Percentiles rank a stretch among this genome's conserved stretches.
Evolutionary conservation across 805 yeast genomes (phyloP).

Genomic region (Vanderwaltozyma polyspora): DNA sequence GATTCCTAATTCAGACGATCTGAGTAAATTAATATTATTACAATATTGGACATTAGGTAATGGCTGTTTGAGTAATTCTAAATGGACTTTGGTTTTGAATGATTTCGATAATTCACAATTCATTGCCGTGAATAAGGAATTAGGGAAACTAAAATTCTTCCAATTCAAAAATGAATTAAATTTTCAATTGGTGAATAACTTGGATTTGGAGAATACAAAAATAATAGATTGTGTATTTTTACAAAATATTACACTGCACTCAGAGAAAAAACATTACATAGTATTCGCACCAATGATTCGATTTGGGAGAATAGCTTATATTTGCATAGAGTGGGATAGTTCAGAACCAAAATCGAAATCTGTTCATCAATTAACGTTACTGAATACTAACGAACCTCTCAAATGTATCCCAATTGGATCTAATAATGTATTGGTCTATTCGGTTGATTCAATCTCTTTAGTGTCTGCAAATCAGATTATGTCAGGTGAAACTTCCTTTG

Average conservation of each 20-base stretch:
- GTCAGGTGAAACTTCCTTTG: conserved; percentile 20
- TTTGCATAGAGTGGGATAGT: conserved; percentile 21
- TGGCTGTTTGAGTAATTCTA: too few relatives aligned
- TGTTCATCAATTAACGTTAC: conserved; percentile 20
- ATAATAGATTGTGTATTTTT: conserved; percentile 13
- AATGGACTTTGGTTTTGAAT: conserved; percentile 13
- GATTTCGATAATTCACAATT: conserved; percentile 7
- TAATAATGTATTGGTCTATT: conserved; percentile 10
- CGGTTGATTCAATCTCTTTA: conserved; percentile 6
- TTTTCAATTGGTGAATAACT: conserved; percentile 15
- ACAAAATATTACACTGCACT: conserved; percentile 2
- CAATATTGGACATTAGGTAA: conserved; percentile 16
- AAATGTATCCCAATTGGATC: conserved; percentile 13
- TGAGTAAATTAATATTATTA: conserved; percentile 4
- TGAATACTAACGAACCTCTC: conserved; percentile 9
- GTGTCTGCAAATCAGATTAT: conserved; percentile 22
- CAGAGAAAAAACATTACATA: conserved; percentile 6
- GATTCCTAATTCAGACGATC: conserved; percentile 4
- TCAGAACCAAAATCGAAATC: conserved; percentile 9
- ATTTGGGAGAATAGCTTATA: conserved; percentile 13
- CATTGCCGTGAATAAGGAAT: conserved; percentile 7
- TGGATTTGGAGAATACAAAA: conserved; percentile 10
- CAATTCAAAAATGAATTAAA: conserved; percentile 6
- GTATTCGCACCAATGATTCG: conserved; percentile 14
- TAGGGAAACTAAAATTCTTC: conserved; percentile 16